Percentiles rank a stretch among this genome's conserved stretches.
Conservation (phyloP, 1,284 basidiomycete species). For the Trametes pubescens region DNA sequence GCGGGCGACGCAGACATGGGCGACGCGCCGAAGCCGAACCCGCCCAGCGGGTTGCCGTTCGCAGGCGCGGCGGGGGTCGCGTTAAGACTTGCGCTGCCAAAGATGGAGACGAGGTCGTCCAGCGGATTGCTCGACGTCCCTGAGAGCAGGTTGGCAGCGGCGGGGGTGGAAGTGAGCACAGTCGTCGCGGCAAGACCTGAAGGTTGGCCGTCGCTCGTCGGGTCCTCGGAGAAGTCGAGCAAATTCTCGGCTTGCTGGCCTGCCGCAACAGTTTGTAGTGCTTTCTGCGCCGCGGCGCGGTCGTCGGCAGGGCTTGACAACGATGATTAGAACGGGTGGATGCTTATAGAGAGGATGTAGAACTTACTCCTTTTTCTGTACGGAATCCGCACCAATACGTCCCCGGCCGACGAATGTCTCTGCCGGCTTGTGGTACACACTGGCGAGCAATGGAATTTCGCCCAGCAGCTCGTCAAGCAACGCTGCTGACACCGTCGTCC, state of each 20-base stretch:
- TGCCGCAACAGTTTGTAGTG: constrained; percentile 86
- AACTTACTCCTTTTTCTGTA: constrained; percentile 76
- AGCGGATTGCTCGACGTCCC: constrained; percentile 87
- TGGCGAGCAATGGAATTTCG: constrained; percentile 88
- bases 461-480: constrained; percentile 93
- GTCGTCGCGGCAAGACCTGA: constrained; percentile 80
- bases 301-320: constrained; percentile 61
- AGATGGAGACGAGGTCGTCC: constrained; percentile 91
- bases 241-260: constrained; percentile 95
- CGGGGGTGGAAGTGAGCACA: constrained; percentile 71
- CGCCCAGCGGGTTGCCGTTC: constrained; percentile 35
- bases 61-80: constrained; percentile 32
- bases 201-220: constrained; percentile 65
- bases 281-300: constrained; percentile 79
- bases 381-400: constrained; percentile 83
- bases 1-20: constrained; percentile 30
- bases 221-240: constrained; percentile 90
- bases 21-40: constrained; percentile 38
- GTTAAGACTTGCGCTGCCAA: constrained; percentile 61
- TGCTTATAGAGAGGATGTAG: background rate
- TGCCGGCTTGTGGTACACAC: constrained; percentile 96
- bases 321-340: constrained; percentile 9
- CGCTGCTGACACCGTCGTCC: constrained; percentile 89
- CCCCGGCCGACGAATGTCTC: constrained; percentile 91
- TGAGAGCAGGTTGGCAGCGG: constrained; percentile 72